phyloP scores from a whole-genome alignment of 2,329 filamentous ascomycete genomes.

The Penicillium sclerotiorum region DNA sequence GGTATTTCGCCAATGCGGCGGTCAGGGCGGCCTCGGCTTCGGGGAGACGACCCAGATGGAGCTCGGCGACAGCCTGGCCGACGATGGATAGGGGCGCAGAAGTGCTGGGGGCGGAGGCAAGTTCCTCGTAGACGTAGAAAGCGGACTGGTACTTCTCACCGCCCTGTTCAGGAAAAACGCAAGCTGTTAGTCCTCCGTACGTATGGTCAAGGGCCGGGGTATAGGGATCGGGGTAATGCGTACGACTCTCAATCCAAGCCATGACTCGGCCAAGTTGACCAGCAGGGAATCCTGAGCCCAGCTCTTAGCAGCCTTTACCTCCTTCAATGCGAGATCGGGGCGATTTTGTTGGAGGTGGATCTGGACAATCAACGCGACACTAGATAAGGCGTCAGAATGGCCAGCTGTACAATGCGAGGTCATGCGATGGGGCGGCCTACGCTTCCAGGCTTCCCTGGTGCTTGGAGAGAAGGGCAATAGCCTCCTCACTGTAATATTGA shows the following conservation, averaged over 20 bases:
- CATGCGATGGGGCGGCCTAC: slow-evolving; percentile 55
- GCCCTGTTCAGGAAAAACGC: slow-evolving; percentile 57
- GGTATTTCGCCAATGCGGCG: slow-evolving; percentile 74
- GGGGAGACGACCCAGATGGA: slow-evolving; percentile 84
- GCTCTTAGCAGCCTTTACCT: slow-evolving; percentile 80
- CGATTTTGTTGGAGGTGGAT: slow-evolving; percentile 92
- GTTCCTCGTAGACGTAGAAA: slow-evolving; percentile 97
- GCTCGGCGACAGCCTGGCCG: slow-evolving; percentile 85
- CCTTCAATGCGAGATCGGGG: slow-evolving; percentile 85
- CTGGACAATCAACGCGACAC: slow-evolving; percentile 85
- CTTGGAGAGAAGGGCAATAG: slow-evolving; percentile 73
- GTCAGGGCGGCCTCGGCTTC: slow-evolving; percentile 87
- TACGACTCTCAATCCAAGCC: slow-evolving; percentile 88
- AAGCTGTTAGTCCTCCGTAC: neutral
- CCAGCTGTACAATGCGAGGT: slow-evolving; percentile 9
- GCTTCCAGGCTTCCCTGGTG: slow-evolving; percentile 81
- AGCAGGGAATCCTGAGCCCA: slow-evolving; percentile 95
- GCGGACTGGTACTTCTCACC: slow-evolving; percentile 95
- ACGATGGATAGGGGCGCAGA: slow-evolving; percentile 76
- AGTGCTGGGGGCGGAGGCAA: slow-evolving; percentile 82
- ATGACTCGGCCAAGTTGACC: slow-evolving; percentile 92
- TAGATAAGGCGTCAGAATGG: slow-evolving; percentile 17
- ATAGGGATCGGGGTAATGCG: slow-evolving; percentile 30
- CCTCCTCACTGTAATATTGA: slow-evolving; percentile 81
- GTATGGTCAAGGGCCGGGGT: too few relatives aligned